Conservation (phyloP, 371 early-diverging fungal genomes). For the Mucor piriformis region DNA sequence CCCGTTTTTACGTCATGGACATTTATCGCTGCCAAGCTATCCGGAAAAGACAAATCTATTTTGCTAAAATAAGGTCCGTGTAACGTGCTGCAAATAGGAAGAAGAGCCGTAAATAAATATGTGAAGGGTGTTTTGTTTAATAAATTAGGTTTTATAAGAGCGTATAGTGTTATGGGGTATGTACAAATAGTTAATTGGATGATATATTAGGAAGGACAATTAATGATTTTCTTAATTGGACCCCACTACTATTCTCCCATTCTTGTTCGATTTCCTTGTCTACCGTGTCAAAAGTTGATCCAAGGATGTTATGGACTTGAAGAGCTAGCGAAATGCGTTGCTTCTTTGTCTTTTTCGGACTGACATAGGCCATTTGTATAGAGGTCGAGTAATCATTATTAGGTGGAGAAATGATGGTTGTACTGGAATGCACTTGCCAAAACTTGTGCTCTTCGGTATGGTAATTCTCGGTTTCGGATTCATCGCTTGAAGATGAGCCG, state of each 20-base stretch:
- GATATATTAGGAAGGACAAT: constrained; percentile 6
- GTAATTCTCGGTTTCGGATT: constrained; percentile 1
- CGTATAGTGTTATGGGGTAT: background rate
- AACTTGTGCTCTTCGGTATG: constrained; percentile 19
- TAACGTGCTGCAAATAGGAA: too few species aligned
- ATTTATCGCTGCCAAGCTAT: too few species aligned
- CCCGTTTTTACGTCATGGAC: too few species aligned
- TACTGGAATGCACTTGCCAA: constrained; percentile 26
- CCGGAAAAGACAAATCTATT: too few species aligned
- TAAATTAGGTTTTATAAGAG: too few species aligned
- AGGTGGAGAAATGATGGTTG: constrained; percentile 20
- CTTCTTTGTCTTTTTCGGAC: constrained; percentile 4
- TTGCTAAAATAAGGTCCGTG: too few species aligned
- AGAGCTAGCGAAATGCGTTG: background rate
- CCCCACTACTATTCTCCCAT: constrained; percentile 11
- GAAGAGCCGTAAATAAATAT: too few species aligned
- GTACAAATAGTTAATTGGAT: background rate
- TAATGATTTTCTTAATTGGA: background rate
- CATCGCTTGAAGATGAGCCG: constrained; percentile 5
- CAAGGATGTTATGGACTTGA: constrained; percentile 5
- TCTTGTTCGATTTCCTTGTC: constrained; percentile 19
- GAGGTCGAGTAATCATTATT: background rate
- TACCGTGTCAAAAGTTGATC: constrained; percentile 6
- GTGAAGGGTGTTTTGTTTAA: too few species aligned
- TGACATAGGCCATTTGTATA: constrained; percentile 6